Percentiles rank a stretch among this genome's conserved stretches.
Evolutionary conservation across 108 stramenopile genomes (phyloP).

Genomic region (Fistulifera pelliculosa): DNA sequence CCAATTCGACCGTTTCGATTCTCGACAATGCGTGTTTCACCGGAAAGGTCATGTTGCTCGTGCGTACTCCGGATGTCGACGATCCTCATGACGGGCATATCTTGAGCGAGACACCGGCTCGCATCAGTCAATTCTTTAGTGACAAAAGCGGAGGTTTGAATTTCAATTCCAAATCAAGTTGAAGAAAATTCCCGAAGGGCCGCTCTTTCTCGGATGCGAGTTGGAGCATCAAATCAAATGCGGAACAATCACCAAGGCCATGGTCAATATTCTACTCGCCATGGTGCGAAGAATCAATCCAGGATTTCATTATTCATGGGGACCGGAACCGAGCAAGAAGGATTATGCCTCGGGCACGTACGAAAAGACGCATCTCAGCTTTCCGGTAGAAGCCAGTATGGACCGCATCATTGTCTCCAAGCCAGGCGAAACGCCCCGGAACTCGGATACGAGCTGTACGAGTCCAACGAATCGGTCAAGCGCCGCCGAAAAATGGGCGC

Average conservation of each 20-base stretch:
- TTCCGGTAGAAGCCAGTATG: conserved; percentile 67
- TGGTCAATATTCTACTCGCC: conserved; percentile 35
- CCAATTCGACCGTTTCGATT: conserved; percentile 24
- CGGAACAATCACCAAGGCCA: conserved; percentile 37
- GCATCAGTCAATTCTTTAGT: conserved; percentile 33
- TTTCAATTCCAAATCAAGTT: conserved; percentile 74
- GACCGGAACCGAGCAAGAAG: conserved; percentile 15
- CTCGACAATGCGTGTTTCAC: conserved; percentile 63
- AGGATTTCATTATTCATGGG: conserved; percentile 55
- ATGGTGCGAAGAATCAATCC: conserved; percentile 57
- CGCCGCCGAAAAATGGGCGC: conserved; percentile 39
- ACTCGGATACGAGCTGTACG: conserved; percentile 43
- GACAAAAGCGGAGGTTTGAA: conserved; percentile 60
- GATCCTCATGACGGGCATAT: conserved; percentile 14
- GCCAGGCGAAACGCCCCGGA: conserved; percentile 44
- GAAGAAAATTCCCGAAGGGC: conserved; percentile 47
- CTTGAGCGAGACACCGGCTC: conserved; percentile 15
- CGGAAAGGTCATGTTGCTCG: conserved; percentile 52
- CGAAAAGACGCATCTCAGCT: conserved; percentile 58
- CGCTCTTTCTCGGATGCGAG: conserved; percentile 62
- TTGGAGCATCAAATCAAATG: conserved; percentile 45
- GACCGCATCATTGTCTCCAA: conserved; percentile 64
- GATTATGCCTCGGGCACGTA: conserved; percentile 21
- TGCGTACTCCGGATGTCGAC: conserved; percentile 59
- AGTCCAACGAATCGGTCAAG: conserved; percentile 42